These are phyloP conservation scores for Diaporthe velutina DNA, from an alignment of 2,329 filamentous ascomycete genomes.

Conservation along the genomic window DNA sequence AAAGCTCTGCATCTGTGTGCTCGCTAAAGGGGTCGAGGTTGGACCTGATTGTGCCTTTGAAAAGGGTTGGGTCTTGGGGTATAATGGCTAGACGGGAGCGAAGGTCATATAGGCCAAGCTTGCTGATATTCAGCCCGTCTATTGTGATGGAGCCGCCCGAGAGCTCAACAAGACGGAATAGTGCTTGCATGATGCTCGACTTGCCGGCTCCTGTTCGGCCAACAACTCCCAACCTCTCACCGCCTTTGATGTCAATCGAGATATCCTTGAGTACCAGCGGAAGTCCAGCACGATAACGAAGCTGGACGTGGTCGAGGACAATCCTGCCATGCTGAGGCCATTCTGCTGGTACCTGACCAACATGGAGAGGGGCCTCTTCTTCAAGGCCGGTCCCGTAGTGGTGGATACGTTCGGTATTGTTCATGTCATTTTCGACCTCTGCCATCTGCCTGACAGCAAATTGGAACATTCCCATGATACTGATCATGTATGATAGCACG, in stretches of 20 bases:
- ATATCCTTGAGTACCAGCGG: slow-evolving; percentile 81
- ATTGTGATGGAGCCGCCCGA: slow-evolving; percentile 57
- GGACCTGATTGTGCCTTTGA: slow-evolving; percentile 79
- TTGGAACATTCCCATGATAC: slow-evolving; percentile 95
- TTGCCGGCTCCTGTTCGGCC: slow-evolving; percentile 77
- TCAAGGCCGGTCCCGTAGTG: slow-evolving; percentile 91
- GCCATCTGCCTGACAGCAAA: slow-evolving; percentile 96
- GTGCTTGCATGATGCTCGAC: slow-evolving; percentile 72
- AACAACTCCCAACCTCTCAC: slow-evolving; percentile 81
- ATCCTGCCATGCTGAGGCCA: slow-evolving; percentile 94
- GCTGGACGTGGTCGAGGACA: slow-evolving; percentile 79
- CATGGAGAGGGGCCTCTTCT: slow-evolving; percentile 88
- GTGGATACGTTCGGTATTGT: slow-evolving; percentile 89
- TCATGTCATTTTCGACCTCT: slow-evolving; percentile 98
- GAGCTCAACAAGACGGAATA: slow-evolving; percentile 70
- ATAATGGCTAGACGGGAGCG: slow-evolving; percentile 74
- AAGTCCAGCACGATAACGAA: slow-evolving; percentile 80
- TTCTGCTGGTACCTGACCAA: slow-evolving; percentile 75
- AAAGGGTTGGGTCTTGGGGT: slow-evolving; percentile 76
- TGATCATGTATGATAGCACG: slow-evolving; percentile 91
- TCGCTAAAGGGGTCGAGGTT: slow-evolving; percentile 87
- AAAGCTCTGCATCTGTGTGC: slow-evolving; percentile 82
- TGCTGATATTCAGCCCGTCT: slow-evolving; percentile 66
- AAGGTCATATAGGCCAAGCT: slow-evolving; percentile 70
- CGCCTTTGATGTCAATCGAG: slow-evolving; percentile 78